A percentile compares a stretch with the other conserved stretches of the same genome.
Evolutionary conservation across 345 rosid genomes (phyloP).

Genomic region (Anacardium occidentale): DNA sequence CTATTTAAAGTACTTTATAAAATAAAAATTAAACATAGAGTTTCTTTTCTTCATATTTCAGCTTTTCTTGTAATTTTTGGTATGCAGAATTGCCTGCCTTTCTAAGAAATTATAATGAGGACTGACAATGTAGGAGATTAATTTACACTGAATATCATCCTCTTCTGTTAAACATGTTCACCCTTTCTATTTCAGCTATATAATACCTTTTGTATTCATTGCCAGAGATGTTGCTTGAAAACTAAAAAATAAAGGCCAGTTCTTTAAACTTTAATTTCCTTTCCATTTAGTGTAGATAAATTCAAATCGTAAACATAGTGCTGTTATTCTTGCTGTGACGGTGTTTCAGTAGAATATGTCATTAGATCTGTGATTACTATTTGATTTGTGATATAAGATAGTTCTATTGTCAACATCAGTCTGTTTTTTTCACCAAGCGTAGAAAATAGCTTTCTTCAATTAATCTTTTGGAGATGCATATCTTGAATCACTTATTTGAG

Average conservation of each 20-base stretch:
- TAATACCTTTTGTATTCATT: neutral
- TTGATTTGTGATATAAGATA: neutral
- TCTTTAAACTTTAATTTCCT: neutral
- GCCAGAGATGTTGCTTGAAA: neutral
- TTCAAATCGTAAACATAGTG: no score
- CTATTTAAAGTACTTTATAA: neutral
- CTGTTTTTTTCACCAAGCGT: neutral
- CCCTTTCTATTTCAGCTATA: neutral
- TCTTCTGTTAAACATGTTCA: neutral
- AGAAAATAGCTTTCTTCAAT: neutral
- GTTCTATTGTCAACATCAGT: neutral
- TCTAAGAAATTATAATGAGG: neutral
- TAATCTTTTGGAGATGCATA: neutral
- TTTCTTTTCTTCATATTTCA: neutral
- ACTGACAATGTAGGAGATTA: neutral
- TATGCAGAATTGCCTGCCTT: neutral
- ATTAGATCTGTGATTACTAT: neutral
- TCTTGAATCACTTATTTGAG: no score
- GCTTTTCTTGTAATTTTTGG: neutral
- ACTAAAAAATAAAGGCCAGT: neutral
- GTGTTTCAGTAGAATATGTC: neutral
- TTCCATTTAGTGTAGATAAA: neutral
- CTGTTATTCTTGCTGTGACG: no score
- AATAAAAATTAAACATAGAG: neutral
- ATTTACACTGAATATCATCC: neutral